These are phyloP conservation scores for Teunomyces lycoperdinae DNA, from an alignment of 805 yeast genomes.

Conservation along the genomic window DNA sequence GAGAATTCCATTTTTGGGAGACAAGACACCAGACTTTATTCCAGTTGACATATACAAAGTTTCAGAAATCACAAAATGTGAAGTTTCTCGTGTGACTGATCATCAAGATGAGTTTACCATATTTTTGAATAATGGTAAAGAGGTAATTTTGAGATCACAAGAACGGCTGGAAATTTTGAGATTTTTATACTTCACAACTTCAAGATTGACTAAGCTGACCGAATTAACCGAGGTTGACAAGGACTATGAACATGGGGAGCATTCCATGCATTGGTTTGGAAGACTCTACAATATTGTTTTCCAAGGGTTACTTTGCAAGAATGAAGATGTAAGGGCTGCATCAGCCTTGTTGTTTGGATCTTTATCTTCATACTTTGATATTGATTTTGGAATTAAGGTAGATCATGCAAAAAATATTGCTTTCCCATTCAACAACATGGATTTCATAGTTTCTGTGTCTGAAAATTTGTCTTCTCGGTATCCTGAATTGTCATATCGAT, in stretches of 20 bases:
- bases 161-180: constrained; percentile 62
- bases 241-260: constrained; percentile 19
- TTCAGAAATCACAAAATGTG: constrained; percentile 36
- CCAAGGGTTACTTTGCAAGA: constrained; percentile 62
- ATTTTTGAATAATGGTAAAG: constrained; percentile 23
- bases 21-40: constrained; percentile 23
- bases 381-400: constrained; percentile 58
- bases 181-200: constrained; percentile 64
- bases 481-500: constrained; percentile 60
- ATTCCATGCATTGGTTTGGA: constrained; percentile 45
- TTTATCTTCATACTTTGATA: constrained; percentile 54
- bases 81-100: constrained; percentile 24
- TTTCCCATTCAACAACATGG: constrained; percentile 65
- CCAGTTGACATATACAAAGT: constrained; percentile 36
- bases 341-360: constrained; percentile 64
- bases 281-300: constrained; percentile 62
- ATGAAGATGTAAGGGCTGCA: constrained; percentile 57
- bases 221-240: constrained; percentile 16
- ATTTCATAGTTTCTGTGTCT: constrained; percentile 58
- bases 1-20: constrained; percentile 15
- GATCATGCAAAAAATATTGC: constrained; percentile 57
- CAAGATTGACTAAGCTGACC: constrained; percentile 43
- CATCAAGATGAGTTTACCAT: constrained; percentile 36
- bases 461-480: constrained; percentile 51
- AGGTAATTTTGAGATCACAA: constrained; percentile 29